phyloP scores from a whole-genome alignment of 2,329 filamentous ascomycete genomes.

The Fusarium sulawesiense region DNA sequence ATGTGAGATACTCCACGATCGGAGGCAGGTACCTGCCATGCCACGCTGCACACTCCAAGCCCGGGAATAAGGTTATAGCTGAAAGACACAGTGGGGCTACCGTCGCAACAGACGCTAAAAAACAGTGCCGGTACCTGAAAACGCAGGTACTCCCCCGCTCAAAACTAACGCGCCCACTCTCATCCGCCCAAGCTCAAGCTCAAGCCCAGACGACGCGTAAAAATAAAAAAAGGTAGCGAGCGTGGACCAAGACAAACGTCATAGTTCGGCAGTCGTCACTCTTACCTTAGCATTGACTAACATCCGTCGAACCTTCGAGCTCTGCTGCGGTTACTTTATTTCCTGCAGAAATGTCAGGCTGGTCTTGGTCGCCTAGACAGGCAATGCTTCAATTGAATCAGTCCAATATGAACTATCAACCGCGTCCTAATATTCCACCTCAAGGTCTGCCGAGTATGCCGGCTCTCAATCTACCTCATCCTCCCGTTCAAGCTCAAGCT shows the following conservation, averaged over 20 bases:
- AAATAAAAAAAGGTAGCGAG: conserved; percentile 3
- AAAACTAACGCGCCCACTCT: conserved; percentile 2
- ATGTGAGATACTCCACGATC: not conserved
- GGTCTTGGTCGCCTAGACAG: conserved; percentile 36
- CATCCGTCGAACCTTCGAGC: conserved; percentile 3
- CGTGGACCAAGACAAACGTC: conserved; percentile 17
- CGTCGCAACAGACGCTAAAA: not conserved
- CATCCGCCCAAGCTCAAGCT: not conserved
- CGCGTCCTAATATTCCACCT: conserved; percentile 2
- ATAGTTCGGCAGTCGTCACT: conserved; percentile 21
- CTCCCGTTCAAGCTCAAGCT: conserved; percentile 1
- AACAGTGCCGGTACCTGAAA: conserved; percentile 21
- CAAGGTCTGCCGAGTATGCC: conserved; percentile 18
- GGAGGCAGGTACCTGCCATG: not conserved
- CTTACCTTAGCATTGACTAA: not conserved
- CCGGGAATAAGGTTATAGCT: not conserved
- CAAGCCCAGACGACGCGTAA: not conserved
- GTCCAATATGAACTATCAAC: not conserved
- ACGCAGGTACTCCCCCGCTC: conserved; percentile 16
- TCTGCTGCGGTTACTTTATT: not conserved
- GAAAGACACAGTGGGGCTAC: not conserved
- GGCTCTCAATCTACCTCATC: conserved; percentile 11
- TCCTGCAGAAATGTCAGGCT: conserved; percentile 24
- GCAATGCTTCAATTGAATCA: conserved; percentile 31
- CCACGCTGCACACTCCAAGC: not conserved